Percentiles rank a stretch among this genome's conserved stretches.
These are phyloP conservation scores for Pleurotus eryngii DNA, from an alignment of 768 basidiomycete genomes.

Conservation along the genomic window DNA sequence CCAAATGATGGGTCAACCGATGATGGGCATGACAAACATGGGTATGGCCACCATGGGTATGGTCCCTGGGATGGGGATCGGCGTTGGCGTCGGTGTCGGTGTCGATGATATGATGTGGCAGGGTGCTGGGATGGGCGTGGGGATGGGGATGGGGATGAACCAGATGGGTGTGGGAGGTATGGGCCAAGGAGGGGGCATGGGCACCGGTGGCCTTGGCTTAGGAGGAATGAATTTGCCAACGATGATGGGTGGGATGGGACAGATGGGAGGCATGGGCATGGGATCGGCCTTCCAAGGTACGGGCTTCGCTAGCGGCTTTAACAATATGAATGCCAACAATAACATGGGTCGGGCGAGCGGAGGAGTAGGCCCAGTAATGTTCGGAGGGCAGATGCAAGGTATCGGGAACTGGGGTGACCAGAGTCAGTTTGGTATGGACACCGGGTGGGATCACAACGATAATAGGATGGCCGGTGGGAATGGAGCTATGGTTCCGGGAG, in stretches of 20 bases:
- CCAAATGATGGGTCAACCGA: constrained; percentile 30
- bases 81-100: constrained; percentile 9
- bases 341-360: constrained; percentile 31
- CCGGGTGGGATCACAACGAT: constrained; percentile 27
- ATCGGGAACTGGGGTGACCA: constrained; percentile 29
- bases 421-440: constrained; percentile 27
- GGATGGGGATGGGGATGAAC: constrained; percentile 18
- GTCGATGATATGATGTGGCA: constrained; percentile 13
- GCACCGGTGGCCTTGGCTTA: constrained; percentile 14
- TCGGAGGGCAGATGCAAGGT: constrained; percentile 21
- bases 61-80: constrained; percentile 13
- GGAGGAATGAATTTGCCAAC: constrained; percentile 11
- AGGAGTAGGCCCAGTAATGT: constrained; percentile 13
- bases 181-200: constrained; percentile 10
- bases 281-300: constrained; percentile 25
- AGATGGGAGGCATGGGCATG: constrained; percentile 29
- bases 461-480: constrained; percentile 32
- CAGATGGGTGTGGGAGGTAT: constrained; percentile 17
- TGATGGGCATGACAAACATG: constrained; percentile 21
- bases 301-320: constrained; percentile 16
- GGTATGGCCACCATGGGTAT: constrained; percentile 17
- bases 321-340: constrained; percentile 21
- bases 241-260: constrained; percentile 15
- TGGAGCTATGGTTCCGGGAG: constrained; percentile 15
- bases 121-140: constrained; percentile 21